Conservation (phyloP, 805 yeast genomes). For the Wickerhamiella cacticola region DNA sequence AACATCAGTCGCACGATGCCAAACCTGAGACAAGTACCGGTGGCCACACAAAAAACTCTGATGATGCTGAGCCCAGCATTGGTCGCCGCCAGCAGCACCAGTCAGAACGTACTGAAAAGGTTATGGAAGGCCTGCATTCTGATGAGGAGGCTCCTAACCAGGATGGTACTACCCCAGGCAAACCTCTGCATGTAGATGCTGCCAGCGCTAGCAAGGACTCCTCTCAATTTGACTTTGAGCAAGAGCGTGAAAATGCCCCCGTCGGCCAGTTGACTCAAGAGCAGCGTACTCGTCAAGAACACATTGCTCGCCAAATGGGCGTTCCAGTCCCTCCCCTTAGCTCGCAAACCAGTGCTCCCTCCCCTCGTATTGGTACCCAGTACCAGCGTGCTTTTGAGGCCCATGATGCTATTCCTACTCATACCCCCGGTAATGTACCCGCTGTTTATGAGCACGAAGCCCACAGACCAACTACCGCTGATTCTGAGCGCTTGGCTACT, state of each 20-base stretch:
- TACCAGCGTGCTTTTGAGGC: conserved; percentile 11
- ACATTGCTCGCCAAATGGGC: conserved; percentile 12
- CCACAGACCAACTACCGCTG: not conserved
- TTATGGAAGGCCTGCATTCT: conserved; percentile 9
- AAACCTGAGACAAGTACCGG: too few species aligned
- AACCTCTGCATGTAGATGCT: not conserved
- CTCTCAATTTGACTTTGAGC: conserved; percentile 3
- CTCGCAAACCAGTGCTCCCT: conserved; percentile 7
- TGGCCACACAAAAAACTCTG: too few species aligned
- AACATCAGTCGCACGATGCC: too few species aligned
- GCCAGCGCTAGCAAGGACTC: not conserved
- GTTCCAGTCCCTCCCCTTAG: conserved; percentile 4
- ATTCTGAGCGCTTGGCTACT: conserved; percentile 5
- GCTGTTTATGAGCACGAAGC: not conserved
- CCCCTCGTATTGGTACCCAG: conserved; percentile 10
- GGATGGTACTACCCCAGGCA: conserved; percentile 7
- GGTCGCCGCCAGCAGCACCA: conserved; percentile 9
- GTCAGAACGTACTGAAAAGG: conserved; percentile 12
- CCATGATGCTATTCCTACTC: conserved; percentile 6
- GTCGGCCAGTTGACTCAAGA: conserved; percentile 1
- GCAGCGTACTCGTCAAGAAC: conserved; percentile 12
- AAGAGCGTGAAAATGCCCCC: not conserved
- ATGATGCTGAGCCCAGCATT: not conserved
- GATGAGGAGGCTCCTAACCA: conserved; percentile 7
- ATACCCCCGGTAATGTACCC: conserved; percentile 8